Conservation (phyloP, 129 eudicot genomes). For the Arctium lappa region DNA sequence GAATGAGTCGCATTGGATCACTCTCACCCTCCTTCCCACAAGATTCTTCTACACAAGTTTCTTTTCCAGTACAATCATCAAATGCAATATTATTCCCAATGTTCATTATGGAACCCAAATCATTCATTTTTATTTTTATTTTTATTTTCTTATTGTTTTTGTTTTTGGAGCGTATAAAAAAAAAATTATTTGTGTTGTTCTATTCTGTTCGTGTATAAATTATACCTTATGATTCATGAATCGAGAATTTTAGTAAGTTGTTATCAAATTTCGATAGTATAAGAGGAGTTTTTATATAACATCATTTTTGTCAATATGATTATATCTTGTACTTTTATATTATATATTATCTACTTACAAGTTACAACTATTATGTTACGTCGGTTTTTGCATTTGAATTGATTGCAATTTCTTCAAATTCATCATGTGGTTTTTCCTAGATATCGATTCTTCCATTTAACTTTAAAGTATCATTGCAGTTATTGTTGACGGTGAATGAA, state of each 20-base stretch:
- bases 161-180: not conserved
- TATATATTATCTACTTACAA: not conserved
- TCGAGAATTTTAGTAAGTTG: no score
- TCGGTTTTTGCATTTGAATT: not conserved
- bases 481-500: not conserved
- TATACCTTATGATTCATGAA: no score
- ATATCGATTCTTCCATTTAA: not conserved
- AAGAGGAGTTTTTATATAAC: no score
- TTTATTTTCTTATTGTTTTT: not conserved
- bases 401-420: not conserved
- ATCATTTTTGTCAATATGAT: no score
- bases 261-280: no score
- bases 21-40: constrained; percentile 5
- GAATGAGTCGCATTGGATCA: constrained; percentile 33
- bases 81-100: not conserved
- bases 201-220: not conserved
- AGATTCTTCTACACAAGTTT: constrained; percentile 19
- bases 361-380: not conserved
- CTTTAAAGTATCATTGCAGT: not conserved
- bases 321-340: no score
- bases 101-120: constrained; percentile 17
- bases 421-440: not conserved
- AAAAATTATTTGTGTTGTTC: no score
- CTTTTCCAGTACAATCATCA: not conserved
- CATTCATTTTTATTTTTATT: not conserved